Evolutionary conservation across 306 rosid genomes (phyloP), one percentile per base, ranked within the genome.

Genomic region (Cicer judaicum): DNA sequence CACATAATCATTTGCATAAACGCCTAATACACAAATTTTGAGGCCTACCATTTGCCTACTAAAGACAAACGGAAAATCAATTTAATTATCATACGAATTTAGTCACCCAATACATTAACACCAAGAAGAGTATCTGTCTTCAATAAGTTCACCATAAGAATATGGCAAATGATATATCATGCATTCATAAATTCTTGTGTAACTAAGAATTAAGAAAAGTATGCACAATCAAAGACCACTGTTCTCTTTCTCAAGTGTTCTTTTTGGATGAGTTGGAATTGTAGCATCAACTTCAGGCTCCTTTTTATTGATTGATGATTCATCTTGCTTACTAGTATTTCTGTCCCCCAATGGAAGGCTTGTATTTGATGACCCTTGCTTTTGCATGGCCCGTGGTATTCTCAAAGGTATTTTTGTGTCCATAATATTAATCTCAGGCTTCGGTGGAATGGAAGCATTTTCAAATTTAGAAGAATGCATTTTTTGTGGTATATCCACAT

Each of bases 381-480:
- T 87, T 55, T 93, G 83, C 98, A 94, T 90, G 6, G 93, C 95
- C 71, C 97, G 84, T 2, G 99, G 99, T 78, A 90, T 77, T 75
- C 69, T 94, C 84, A 90, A 59, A 46, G 87, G 87, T 57, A 87
- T 67, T 73, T 85, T 81, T 36, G 81, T 69, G 48, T 88, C 96
- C 0, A 1, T 52, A 42, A 62, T 15, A 11, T 19, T 80, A 18
- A 47, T 72, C 52, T 85, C 88, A 4, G 80, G 48, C 84, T 79
- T 84, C 8, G 83, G 82, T 16, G 82, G 70, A 5, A 65, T 78
- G 0, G 46, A 61, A 59, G 64, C 60, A 67, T 24, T 73, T 60
- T 73, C 84, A 59, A 66, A 65, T 53, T 80, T 59, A 39, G 76
- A 19, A 50, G 60, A 64, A 13, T 56, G 74, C 16, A 46, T 15